Conservation (phyloP, 108 stramenopile genomes). For the Nitzschia inconspicua region DNA sequence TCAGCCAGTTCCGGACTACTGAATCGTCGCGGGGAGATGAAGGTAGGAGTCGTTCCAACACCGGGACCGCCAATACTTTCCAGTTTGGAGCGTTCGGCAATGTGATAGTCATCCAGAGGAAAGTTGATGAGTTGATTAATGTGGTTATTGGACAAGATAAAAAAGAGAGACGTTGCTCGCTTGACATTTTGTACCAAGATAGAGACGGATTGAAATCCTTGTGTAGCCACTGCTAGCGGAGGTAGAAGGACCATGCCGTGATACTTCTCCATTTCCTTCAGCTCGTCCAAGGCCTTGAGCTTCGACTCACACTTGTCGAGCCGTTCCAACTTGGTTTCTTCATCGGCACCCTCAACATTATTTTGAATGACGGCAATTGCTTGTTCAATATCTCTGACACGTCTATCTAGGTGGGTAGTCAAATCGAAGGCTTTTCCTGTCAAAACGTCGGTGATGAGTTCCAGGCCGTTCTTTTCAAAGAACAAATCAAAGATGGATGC, state of each 20-base stretch:
- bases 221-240: constrained; percentile 69
- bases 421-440: constrained; percentile 53
- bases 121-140: constrained; percentile 78
- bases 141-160: constrained; percentile 77
- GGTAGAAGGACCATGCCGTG: constrained; percentile 35
- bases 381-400: constrained; percentile 2
- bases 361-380: constrained; percentile 5
- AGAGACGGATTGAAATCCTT: constrained; percentile 80
- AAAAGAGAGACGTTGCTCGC: constrained; percentile 78
- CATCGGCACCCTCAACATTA: background rate
- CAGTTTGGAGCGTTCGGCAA: constrained; percentile 46
- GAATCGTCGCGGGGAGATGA: constrained; percentile 24
- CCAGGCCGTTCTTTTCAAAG: constrained; percentile 71
- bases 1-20: constrained; percentile 70
- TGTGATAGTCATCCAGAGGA: constrained; percentile 58
- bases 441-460: constrained; percentile 57
- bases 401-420: constrained; percentile 7
- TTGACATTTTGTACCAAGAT: constrained; percentile 86
- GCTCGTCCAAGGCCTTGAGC: background rate
- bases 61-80: constrained; percentile 1
- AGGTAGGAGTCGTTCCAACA: constrained; percentile 1
- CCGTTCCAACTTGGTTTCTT: background rate
- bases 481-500: constrained; percentile 72
- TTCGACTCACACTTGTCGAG: constrained; percentile 1
- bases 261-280: background rate